Base-by-base conservation (phyloP, 306 rosid species). In the Lathyrus oleraceus region DNA sequence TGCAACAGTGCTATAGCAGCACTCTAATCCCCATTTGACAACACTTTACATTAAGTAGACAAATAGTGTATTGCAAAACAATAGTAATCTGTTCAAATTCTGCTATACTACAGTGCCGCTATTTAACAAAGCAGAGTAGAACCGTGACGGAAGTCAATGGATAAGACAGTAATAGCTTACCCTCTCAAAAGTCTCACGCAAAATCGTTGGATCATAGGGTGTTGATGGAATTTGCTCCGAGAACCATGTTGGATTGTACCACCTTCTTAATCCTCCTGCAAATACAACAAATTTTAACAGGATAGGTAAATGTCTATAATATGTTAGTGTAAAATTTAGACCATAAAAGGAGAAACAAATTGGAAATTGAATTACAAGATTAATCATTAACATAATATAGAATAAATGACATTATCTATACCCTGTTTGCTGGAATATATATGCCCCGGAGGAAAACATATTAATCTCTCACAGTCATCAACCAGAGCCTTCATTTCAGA, bases 401-500 rank as follows among this genome's bases (percentile, higher is more conserved):
- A 69, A 51, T 15, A 73, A 25, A 51, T 38, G 76, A 57, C 12
- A 62, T 14, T 67, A 35, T 10, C 3, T 57, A 60, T 88, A 94
- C 97, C 97, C 74, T 86, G 82, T 78, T 87, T 94, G 88, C 99
- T 87, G 76, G 96, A 94, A 81, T 94, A 94, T 75, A 94, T 63
- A 85, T 94, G 99, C 76, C 97, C 99, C 2, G 99, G 99, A 63
- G 86, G 97, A 73, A 94, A 94, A 66, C 89, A 83, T 69, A 85
- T 72, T 62, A 94, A 94, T 76, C 95, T 87, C 79, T 94, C 97
- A 74, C 99, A 95, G 76, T 95, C 99, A 68, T 95, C 99, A 76
- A 94, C 86, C 63, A 95, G 57, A 75, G 97, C 99, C 81, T 95
- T 95, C 99, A 95, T 95, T 83, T 95, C 96, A 70, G 99, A 95